Percentiles rank a stretch among this genome's conserved stretches.
Evolutionary conservation across 768 basidiomycete genomes (phyloP).

Genomic region (Suillus brevipes): DNA sequence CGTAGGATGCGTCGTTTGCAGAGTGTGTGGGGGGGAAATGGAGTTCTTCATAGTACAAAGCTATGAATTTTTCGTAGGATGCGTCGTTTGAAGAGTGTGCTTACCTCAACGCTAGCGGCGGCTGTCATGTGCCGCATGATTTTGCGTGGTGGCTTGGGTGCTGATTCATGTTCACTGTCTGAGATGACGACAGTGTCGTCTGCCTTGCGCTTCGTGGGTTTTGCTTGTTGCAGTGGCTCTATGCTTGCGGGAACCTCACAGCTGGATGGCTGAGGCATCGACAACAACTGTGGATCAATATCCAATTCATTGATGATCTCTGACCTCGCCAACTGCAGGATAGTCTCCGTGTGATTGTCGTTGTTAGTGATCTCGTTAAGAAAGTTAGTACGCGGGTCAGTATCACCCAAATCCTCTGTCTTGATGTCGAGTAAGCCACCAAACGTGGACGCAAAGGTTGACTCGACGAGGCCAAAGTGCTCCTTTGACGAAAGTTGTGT

Average conservation of each 20-base stretch:
- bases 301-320: neutral
- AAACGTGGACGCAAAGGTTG: neutral
- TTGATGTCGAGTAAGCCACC: neutral
- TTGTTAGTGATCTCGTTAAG: neutral
- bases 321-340: neutral
- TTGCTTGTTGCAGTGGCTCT: neutral
- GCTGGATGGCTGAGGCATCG: neutral
- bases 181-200: neutral
- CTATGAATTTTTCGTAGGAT: no score
- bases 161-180: neutral
- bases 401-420: slow-evolving; percentile 11
- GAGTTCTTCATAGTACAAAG: no score
- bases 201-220: neutral
- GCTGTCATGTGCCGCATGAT: no score
- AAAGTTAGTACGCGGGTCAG: neutral
- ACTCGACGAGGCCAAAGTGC: neutral
- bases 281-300: slow-evolving; percentile 5
- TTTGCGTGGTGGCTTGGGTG: no score
- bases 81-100: no score
- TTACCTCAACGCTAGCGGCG: no score
- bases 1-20: no score
- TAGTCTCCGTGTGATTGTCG: neutral
- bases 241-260: neutral
- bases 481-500: neutral
- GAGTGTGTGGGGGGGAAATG: no score